phyloP scores from a whole-genome alignment of 2,329 filamentous ascomycete species.

The Bipolaris sorokiniana region DNA sequence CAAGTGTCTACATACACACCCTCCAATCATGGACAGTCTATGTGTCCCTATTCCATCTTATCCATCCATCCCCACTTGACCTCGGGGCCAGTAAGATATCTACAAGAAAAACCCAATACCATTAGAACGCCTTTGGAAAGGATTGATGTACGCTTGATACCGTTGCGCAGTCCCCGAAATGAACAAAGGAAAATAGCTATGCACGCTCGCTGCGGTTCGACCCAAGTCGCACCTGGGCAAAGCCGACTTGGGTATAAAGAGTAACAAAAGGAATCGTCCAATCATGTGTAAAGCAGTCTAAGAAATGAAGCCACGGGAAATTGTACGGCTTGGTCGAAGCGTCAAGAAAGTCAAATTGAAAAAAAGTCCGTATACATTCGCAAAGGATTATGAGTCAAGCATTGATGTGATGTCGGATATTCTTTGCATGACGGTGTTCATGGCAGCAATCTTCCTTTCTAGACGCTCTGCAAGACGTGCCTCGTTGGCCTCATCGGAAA shows the following conservation, averaged over 20 bases:
- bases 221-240: slow-evolving; percentile 16
- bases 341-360: slow-evolving; percentile 1
- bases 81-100: slow-evolving; percentile 10
- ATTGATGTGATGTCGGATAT: slow-evolving; percentile 45
- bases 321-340: slow-evolving; percentile 2
- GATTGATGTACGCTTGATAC: slow-evolving; percentile 7
- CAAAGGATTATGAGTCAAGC: slow-evolving; percentile 38
- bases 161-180: neutral
- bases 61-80: neutral
- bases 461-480: slow-evolving; percentile 41
- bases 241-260: slow-evolving; percentile 18
- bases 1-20: slow-evolving; percentile 3
- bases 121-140: slow-evolving; percentile 9
- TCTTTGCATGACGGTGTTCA: slow-evolving; percentile 43
- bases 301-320: slow-evolving; percentile 14
- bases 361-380: neutral
- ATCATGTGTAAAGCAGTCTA: slow-evolving; percentile 37
- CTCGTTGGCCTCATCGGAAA: slow-evolving; percentile 58
- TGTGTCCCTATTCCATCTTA: neutral
- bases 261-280: slow-evolving; percentile 42
- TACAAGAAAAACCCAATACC: slow-evolving; percentile 10
- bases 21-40: neutral
- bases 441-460: slow-evolving; percentile 43
- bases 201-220: slow-evolving; percentile 6
- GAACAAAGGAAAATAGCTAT: slow-evolving; percentile 8